Percentiles rank a stretch among this genome's conserved stretches.
phyloP scores from a whole-genome alignment of 2,329 filamentous ascomycete genomes.

The Talaromyces sp. region DNA sequence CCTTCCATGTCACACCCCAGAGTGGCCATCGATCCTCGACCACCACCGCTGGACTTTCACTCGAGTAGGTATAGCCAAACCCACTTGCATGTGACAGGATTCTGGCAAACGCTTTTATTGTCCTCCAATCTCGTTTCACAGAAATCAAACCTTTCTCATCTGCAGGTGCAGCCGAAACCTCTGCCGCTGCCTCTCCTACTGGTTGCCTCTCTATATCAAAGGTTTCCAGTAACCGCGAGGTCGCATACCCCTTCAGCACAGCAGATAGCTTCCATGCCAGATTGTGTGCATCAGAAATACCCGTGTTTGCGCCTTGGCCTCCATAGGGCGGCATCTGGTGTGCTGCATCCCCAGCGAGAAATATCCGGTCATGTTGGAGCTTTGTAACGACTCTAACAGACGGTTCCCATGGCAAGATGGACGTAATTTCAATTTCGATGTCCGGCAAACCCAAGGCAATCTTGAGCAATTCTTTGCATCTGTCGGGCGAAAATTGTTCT shows the following conservation, averaged over 20 bases:
- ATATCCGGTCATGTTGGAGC: conserved; percentile 14
- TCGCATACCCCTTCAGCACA: conserved; percentile 38
- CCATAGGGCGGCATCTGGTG: conserved; percentile 17
- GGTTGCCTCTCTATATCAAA: conserved; percentile 3
- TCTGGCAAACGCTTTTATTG: not conserved
- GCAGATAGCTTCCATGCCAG: conserved; percentile 53
- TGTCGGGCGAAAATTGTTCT: not conserved
- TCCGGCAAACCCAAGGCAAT: conserved; percentile 3
- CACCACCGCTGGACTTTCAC: conserved; percentile 2
- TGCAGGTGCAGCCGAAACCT: conserved; percentile 3
- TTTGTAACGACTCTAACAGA: conserved; percentile 7
- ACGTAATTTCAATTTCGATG: conserved; percentile 4
- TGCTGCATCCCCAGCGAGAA: conserved; percentile 16
- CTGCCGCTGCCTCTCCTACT: conserved; percentile 6
- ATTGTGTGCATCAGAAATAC: conserved; percentile 53
- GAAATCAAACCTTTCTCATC: conserved; percentile 6
- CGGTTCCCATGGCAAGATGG: conserved; percentile 8
- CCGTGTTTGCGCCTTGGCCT: conserved; percentile 24
- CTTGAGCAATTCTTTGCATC: conserved; percentile 4
- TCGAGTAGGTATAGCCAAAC: conserved; percentile 7
- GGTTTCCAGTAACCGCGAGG: conserved; percentile 5
- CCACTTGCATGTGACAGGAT: not conserved
- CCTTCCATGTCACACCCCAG: conserved; percentile 5
- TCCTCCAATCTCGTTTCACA: not conserved
- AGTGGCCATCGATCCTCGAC: conserved; percentile 3